Conservation (phyloP, 176 grass and related monocot genomes). For the Phoenix dactylifera region DNA sequence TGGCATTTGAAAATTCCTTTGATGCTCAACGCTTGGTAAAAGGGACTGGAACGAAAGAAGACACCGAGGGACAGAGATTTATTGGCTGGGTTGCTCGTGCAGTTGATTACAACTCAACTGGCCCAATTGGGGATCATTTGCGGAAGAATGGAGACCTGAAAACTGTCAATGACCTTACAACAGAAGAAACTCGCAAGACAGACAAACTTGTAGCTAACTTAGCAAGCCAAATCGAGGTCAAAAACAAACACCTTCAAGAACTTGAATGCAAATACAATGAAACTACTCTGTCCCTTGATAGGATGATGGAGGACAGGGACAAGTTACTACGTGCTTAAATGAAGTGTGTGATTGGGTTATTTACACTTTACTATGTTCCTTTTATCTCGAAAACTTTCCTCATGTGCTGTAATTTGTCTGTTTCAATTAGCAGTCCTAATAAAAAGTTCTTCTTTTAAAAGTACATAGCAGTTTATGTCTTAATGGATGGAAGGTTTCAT, state of each 20-base stretch:
- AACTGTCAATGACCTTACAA: slow-evolving; percentile 31
- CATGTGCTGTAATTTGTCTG: too few relatives aligned
- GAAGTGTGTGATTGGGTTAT: slow-evolving; percentile 21
- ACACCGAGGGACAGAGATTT: slow-evolving; percentile 29
- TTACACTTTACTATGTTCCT: too few relatives aligned
- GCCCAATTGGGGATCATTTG: slow-evolving; percentile 36
- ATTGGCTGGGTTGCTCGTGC: slow-evolving; percentile 51
- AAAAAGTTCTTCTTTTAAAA: too few relatives aligned
- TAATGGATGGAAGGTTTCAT: too few relatives aligned
- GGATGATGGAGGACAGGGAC: slow-evolving; percentile 39
- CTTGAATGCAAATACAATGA: slow-evolving; percentile 24
- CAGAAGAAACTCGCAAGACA: slow-evolving; percentile 33
- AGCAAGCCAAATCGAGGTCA: slow-evolving; percentile 26
- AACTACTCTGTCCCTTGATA: slow-evolving; percentile 31
- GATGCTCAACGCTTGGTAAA: slow-evolving; percentile 20
- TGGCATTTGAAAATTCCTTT: slow-evolving; percentile 51
- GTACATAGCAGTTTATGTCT: too few relatives aligned
- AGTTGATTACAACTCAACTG: slow-evolving; percentile 35
- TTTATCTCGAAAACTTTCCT: too few relatives aligned
- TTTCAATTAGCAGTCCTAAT: too few relatives aligned
- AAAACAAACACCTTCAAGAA: slow-evolving; percentile 22
- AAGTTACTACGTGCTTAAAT: slow-evolving; percentile 30
- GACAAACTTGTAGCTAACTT: slow-evolving; percentile 29
- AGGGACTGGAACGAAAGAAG: slow-evolving; percentile 32
- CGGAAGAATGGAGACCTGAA: slow-evolving; percentile 39